These are phyloP conservation scores for Iodosphaeria phyllophila DNA, from an alignment of 2,329 filamentous ascomycete genomes.

Conservation along the genomic window DNA sequence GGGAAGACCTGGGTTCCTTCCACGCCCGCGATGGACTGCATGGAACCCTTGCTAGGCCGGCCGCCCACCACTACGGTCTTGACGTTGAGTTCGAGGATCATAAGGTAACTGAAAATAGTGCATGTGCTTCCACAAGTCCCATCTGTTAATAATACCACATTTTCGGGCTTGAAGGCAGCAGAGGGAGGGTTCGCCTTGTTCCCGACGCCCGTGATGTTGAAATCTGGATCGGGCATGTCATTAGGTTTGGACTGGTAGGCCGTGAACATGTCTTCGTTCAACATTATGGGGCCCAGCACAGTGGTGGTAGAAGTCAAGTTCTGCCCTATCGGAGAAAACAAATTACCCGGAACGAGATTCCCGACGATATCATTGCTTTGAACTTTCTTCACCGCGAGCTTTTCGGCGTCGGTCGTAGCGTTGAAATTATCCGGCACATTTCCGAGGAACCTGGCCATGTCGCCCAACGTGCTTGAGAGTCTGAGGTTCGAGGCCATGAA, in stretches of 20 bases:
- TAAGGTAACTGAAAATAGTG: conserved; percentile 33
- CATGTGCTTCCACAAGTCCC: conserved; percentile 36
- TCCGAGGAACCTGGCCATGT: conserved; percentile 20
- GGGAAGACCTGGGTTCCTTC: conserved; percentile 22
- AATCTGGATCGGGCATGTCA: conserved; percentile 13
- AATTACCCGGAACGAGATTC: conserved; percentile 24
- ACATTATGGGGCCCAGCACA: conserved; percentile 14
- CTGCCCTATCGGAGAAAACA: conserved; percentile 20
- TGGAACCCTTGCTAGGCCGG: conserved; percentile 19
- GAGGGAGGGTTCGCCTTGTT: conserved; percentile 19
- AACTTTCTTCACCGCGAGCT: conserved; percentile 24
- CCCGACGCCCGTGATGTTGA: conserved; percentile 23
- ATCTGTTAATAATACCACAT: conserved; percentile 34
- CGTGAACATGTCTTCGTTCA: conserved; percentile 29
- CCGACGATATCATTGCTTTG: conserved; percentile 23
- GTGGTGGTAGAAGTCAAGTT: conserved; percentile 12
- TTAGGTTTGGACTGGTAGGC: conserved; percentile 22
- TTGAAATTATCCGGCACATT: conserved; percentile 11
- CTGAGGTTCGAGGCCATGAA: conserved; percentile 32
- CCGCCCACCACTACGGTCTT: conserved; percentile 30
- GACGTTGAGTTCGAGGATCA: conserved; percentile 28
- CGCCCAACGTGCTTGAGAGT: conserved; percentile 24
- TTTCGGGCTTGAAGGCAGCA: conserved; percentile 28
- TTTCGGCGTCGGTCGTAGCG: conserved; percentile 16
- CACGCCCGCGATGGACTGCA: conserved; percentile 29